Percentiles rank a stretch among this genome's conserved stretches.
These are phyloP conservation scores for Rubroboletus satanas DNA, from an alignment of 768 basidiomycete genomes.

Conservation along the genomic window DNA sequence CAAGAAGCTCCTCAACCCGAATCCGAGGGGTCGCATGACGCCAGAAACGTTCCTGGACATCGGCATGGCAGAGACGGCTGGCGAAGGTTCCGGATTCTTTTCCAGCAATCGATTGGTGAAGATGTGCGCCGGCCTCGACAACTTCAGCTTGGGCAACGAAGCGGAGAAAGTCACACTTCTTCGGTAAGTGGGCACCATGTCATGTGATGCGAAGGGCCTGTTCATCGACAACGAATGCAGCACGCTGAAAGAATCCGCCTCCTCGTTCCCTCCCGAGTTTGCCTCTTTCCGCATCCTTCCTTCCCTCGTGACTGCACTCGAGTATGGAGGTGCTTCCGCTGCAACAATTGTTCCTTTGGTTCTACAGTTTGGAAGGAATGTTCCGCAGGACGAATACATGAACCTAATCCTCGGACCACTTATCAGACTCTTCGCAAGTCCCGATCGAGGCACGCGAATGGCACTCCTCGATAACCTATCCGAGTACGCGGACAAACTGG, in stretches of 20 bases:
- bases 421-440: slow-evolving; percentile 79
- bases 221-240: slow-evolving; percentile 34
- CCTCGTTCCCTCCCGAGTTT: slow-evolving; percentile 84
- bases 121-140: slow-evolving; percentile 80
- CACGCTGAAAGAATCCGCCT: slow-evolving; percentile 72
- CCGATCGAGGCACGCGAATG: slow-evolving; percentile 93
- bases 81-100: slow-evolving; percentile 74
- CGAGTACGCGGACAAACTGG: slow-evolving; percentile 83
- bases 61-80: slow-evolving; percentile 65
- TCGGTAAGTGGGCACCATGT: slow-evolving; percentile 40
- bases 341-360: slow-evolving; percentile 79
- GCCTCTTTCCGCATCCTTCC: slow-evolving; percentile 84
- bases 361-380: slow-evolving; percentile 70
- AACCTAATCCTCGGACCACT: slow-evolving; percentile 71
- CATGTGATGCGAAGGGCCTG: background rate
- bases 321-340: slow-evolving; percentile 75
- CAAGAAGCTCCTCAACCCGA: slow-evolving; percentile 89
- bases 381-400: slow-evolving; percentile 67
- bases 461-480: slow-evolving; percentile 83
- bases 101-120: slow-evolving; percentile 75
- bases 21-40: slow-evolving; percentile 71
- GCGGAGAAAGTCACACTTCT: slow-evolving; percentile 72
- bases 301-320: slow-evolving; percentile 71
- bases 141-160: slow-evolving; percentile 78
- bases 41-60: slow-evolving; percentile 74